These are phyloP conservation scores for Spinacia oleracea DNA, from an alignment of 179 eudicot species.

Conservation along the genomic window DNA sequence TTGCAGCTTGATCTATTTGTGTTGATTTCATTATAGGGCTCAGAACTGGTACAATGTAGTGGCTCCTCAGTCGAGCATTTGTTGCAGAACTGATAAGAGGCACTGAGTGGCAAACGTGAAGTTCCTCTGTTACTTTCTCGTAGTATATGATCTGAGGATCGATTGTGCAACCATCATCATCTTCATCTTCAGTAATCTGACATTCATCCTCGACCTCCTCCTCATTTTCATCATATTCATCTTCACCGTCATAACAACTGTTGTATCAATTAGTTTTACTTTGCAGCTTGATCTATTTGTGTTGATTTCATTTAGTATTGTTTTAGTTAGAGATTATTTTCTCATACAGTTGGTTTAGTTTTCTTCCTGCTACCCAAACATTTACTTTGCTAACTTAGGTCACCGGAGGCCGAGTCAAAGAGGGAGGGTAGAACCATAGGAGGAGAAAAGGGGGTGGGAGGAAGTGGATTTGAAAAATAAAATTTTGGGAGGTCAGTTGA, in stretches of 20 bases:
- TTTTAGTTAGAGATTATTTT: too few species aligned
- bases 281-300: too few species aligned
- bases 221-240: slow-evolving; percentile 22
- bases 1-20: too few species aligned
- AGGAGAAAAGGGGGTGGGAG: background rate
- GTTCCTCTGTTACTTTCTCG: slow-evolving; percentile 7
- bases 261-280: too few species aligned
- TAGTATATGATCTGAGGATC: slow-evolving; percentile 4
- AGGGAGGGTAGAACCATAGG: background rate
- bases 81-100: slow-evolving; percentile 21
- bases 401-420: too few species aligned
- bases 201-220: slow-evolving; percentile 22
- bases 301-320: too few species aligned
- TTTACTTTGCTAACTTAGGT: too few species aligned
- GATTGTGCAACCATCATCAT: background rate
- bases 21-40: slow-evolving; percentile 25
- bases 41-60: slow-evolving; percentile 30
- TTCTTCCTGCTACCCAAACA: too few species aligned
- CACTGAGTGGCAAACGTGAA: slow-evolving; percentile 5
- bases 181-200: slow-evolving; percentile 25
- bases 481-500: background rate
- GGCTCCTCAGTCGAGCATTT: slow-evolving; percentile 24
- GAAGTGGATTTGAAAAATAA: background rate
- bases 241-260: slow-evolving; percentile 23
- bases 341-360: too few species aligned